Evolutionary conservation across 495 filamentous ascomycete species (phyloP).

Genomic region (Hypomontagnella monticulosa): DNA sequence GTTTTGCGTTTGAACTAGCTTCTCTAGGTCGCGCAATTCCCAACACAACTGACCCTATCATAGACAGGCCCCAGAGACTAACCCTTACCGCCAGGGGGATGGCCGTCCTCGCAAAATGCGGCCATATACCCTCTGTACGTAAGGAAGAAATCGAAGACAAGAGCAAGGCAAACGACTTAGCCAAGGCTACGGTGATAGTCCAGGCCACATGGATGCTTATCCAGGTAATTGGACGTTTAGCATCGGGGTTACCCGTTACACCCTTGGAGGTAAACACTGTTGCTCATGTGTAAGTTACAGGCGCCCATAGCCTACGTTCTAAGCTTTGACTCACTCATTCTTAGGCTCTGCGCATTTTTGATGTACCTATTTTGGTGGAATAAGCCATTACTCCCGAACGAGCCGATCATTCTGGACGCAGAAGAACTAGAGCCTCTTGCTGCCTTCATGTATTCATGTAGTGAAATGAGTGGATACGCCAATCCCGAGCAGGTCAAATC

Average conservation of each 20-base stretch:
- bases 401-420: constrained; percentile 4
- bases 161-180: constrained; percentile 4
- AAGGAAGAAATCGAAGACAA: constrained; percentile 1
- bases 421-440: constrained; percentile 2
- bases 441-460: constrained; percentile 3
- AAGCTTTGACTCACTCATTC: neutral
- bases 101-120: neutral
- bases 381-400: constrained; percentile 3
- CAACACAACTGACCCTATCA: neutral
- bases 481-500: constrained; percentile 1
- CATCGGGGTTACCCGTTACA: neutral
- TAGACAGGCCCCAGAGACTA: neutral
- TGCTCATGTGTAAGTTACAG: constrained; percentile 1
- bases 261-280: constrained; percentile 11
- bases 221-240: constrained; percentile 4
- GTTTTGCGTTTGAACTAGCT: neutral
- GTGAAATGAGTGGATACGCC: constrained; percentile 3
- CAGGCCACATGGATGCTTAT: neutral
- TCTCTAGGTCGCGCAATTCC: neutral
- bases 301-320: neutral
- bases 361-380: constrained; percentile 5
- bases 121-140: neutral
- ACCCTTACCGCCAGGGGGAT: neutral
- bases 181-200: neutral
- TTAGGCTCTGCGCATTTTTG: neutral